Evolutionary conservation across 2,329 filamentous ascomycete genomes (phyloP), one percentile per base, ranked within the genome.

Genomic region (Shiraia bambusicola): DNA sequence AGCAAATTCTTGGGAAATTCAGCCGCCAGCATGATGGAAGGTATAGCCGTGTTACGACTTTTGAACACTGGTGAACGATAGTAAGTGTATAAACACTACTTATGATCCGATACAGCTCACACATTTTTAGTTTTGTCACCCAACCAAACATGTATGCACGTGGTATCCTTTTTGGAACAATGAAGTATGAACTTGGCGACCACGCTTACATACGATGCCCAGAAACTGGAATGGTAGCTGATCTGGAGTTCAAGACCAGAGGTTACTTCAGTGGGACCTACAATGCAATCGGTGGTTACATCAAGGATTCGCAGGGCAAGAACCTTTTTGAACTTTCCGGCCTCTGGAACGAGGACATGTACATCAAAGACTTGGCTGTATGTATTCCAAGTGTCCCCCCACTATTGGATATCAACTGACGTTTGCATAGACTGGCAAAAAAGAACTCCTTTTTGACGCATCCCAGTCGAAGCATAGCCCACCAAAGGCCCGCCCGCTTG

Each of bases 141-240:
- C 93, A 98, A 64, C 93, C 93, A 13, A 98, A 98, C 74, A 98
- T 98, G 90, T 98, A 98, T 69, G 93, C 92, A 15, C 82, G 93
- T 49, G 92, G 93, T 26, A 97, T 98, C 46, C 76, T 98, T 7
- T 96, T 98, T 61, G 93, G 93, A 34, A 97, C 96, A 70, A 97
- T 98, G 93, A 97, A 96, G 70, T 98, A 97, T 70, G 93, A 98
- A 73, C 82, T 98, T 6, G 93, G 92, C 51, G 92, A 97, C 67
- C 91, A 95, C 73, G 95, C 91, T 66, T 88, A 90, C 58, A 88
- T 98, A 14, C 81, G 85, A 53, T 97, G 93, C 67, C 89, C 92
- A 0, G 92, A 97, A 67, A 80, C 89, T 13, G 85, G 90, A 43
- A 77, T 98, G 13, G 80, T 83, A 17, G 92, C 90, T 46, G 92